These are phyloP conservation scores for Ophiostoma australiae DNA, from an alignment of 2,329 filamentous ascomycete species.

Conservation along the genomic window DNA sequence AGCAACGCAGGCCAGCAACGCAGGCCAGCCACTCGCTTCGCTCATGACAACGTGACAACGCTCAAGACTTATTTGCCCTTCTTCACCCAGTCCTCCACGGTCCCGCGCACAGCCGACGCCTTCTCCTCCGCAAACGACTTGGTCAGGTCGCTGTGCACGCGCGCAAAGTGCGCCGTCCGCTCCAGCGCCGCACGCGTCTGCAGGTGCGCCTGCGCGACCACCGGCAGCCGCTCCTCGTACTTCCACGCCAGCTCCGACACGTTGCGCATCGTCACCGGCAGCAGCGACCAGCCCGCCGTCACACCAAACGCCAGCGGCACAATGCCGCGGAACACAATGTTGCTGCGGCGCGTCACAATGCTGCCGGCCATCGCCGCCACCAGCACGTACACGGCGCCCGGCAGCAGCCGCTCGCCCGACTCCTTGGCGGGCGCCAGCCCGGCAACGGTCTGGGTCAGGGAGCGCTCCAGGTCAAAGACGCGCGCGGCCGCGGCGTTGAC, in stretches of 20 bases:
- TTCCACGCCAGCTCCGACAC: constrained; percentile 80
- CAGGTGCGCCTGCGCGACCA: constrained; percentile 74
- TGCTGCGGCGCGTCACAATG: constrained; percentile 84
- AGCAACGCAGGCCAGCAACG: neutral
- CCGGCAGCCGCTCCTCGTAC: constrained; percentile 87
- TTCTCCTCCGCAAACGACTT: constrained; percentile 73
- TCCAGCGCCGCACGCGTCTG: constrained; percentile 63
- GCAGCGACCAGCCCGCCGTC: constrained; percentile 73
- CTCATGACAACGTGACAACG: no score
- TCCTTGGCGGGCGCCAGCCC: constrained; percentile 81
- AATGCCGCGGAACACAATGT: constrained; percentile 71
- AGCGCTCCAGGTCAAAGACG: constrained; percentile 79
- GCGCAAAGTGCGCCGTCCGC: constrained; percentile 67
- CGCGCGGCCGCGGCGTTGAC: constrained; percentile 78
- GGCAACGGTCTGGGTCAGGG: constrained; percentile 83
- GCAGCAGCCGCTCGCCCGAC: constrained; percentile 82
- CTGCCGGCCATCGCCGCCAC: constrained; percentile 92
- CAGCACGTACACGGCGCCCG: constrained; percentile 84
- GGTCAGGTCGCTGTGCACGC: constrained; percentile 66
- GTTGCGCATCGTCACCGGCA: constrained; percentile 88
- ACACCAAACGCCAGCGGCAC: constrained; percentile 76
- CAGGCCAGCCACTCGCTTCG: neutral
- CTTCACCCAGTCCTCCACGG: constrained; percentile 82
- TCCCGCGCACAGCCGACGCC: constrained; percentile 68
- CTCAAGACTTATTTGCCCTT: constrained; percentile 64